Conservation (phyloP, 768 basidiomycete genomes). For the Imleria badia region DNA sequence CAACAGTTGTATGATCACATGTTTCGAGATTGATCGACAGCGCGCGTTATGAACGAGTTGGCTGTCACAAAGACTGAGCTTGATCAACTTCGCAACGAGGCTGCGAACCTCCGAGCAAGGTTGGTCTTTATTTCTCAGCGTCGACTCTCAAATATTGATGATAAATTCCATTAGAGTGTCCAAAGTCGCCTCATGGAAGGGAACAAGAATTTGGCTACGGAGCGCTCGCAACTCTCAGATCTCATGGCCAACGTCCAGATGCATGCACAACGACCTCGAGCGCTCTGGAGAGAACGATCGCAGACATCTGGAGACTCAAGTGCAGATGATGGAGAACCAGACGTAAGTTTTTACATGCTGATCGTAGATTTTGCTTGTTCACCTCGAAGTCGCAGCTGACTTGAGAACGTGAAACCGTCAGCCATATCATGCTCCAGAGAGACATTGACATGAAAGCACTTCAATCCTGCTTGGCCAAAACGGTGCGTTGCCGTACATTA, state of each 20-base stretch:
- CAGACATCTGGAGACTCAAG: slow-evolving; percentile 73
- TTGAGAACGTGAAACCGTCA: slow-evolving; percentile 70
- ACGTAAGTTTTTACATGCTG: slow-evolving; percentile 46
- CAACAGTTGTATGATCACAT: slow-evolving; percentile 70
- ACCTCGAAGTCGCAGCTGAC: slow-evolving; percentile 52
- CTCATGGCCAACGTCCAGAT: slow-evolving; percentile 88
- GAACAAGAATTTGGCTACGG: slow-evolving; percentile 74
- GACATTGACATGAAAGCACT: slow-evolving; percentile 79
- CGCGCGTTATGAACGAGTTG: slow-evolving; percentile 67
- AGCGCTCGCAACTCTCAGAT: slow-evolving; percentile 83
- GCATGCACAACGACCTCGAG: slow-evolving; percentile 87
- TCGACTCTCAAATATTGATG: background rate
- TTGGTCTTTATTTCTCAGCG: slow-evolving; percentile 32
- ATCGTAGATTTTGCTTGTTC: background rate
- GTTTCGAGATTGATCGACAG: slow-evolving; percentile 74
- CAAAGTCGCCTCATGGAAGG: slow-evolving; percentile 83
- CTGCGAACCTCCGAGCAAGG: slow-evolving; percentile 85
- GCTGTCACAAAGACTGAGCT: slow-evolving; percentile 55
- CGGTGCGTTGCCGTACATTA: slow-evolving; percentile 43
- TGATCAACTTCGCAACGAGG: slow-evolving; percentile 83
- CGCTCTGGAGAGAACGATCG: slow-evolving; percentile 82
- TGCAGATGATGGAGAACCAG: slow-evolving; percentile 77
- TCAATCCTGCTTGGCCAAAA: slow-evolving; percentile 68
- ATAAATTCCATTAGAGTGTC: slow-evolving; percentile 50
- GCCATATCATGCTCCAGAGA: slow-evolving; percentile 73